Base-by-base conservation (phyloP, 2,329 filamentous ascomycete genomes). In the Plectosphaerella plurivora region DNA sequence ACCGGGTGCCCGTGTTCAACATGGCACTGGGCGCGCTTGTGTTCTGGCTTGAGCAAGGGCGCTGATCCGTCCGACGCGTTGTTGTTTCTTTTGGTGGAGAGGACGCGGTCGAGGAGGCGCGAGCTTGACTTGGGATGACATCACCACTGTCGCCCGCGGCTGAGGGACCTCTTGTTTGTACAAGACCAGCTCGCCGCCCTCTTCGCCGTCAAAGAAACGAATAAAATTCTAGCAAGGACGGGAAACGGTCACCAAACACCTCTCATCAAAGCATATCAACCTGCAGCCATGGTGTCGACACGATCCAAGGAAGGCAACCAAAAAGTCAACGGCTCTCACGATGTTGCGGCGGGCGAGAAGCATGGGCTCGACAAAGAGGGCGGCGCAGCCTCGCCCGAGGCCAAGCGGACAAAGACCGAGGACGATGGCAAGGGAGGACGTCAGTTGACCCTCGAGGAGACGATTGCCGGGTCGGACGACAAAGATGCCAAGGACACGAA, bases 391-490 rank as follows among this genome's bases (percentile, higher is more conserved):
- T 45, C 54, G 20, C 54, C 48, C 4, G 50, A 50, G n/a, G 45
- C 55, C n/a, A 57, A 57, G 41, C 50, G 55, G 7, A 24, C 35
- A 9, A 57, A 56, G 52, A 57, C 42, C 46, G 51, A 48, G 3
- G 49, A 55, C 1, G 37, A 55, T 1, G 37, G 45, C 22, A 35
- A 35, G 4, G 33, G 51, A 3, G 10, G 39, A 9, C 49, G 51
- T 1, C 55, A 55, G 44, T 50, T 45, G 7, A 57, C 55, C 22
- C 25, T 57, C 9, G 53, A 57, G 35, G 56, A 57, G 36, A 46
- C 51, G 8, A 42, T 57, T 6, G 47, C 41, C 12, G 54, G 51
- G 41, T 28, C 44, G 11, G 51, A 44, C 11, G 47, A 48, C 5
- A 10, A 22, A 9, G 41, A 55, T 7, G 1, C 44, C 12, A 36